phyloP scores from a whole-genome alignment of 441 rosid genomes.

The Bocquillonia castaneifolia region DNA sequence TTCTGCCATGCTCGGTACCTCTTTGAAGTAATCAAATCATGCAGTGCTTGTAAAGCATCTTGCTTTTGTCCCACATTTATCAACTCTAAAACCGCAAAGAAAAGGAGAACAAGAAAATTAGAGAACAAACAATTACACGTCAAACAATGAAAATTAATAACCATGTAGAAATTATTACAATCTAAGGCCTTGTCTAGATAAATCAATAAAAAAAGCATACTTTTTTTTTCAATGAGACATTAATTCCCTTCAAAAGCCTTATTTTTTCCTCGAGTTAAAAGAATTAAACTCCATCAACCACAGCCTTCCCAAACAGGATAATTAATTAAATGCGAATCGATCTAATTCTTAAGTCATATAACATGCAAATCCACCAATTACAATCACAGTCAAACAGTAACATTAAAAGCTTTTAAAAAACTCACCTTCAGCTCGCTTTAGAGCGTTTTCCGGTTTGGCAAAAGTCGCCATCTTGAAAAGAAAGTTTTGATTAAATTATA shows the following conservation, averaged over 20 bases:
- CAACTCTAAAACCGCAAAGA: constrained; percentile 48
- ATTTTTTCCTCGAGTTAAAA: too few species aligned
- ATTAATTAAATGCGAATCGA: too few species aligned
- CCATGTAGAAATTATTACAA: too few species aligned
- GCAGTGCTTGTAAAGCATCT: constrained; percentile 92
- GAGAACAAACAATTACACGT: neutral
- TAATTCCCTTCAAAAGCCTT: too few species aligned
- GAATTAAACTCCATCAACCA: too few species aligned
- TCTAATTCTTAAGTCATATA: neutral
- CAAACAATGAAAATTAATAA: neutral
- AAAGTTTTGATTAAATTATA: too few species aligned
- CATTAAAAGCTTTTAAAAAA: too few species aligned
- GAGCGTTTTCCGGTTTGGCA: constrained; percentile 87
- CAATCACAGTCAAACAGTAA: too few species aligned
- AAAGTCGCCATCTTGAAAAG: constrained; percentile 51
- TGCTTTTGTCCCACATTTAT: constrained; percentile 98
- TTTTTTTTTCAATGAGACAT: too few species aligned
- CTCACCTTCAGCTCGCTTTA: constrained; percentile 94
- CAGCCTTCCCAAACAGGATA: too few species aligned
- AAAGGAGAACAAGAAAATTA: neutral
- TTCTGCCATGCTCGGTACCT: constrained; percentile 96
- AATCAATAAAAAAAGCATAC: too few species aligned
- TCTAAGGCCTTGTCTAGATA: too few species aligned
- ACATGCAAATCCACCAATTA: neutral
- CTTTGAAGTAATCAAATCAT: constrained; percentile 83